Conservation (phyloP, 768 basidiomycete genomes). For the Lentinula sp. region DNA sequence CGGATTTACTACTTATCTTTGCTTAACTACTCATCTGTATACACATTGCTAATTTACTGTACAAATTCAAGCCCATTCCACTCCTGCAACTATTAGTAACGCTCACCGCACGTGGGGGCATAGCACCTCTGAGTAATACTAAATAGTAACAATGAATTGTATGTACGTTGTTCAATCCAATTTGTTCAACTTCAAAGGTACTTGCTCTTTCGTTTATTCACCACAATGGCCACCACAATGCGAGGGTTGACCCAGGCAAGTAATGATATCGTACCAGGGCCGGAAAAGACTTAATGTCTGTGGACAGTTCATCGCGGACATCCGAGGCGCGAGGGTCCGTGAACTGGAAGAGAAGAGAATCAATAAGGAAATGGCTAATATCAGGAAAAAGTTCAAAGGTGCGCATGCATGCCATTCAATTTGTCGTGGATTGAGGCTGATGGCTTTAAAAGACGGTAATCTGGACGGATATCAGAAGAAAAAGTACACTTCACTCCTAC, state of each 20-base stretch:
- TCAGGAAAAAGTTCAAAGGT: conserved; percentile 99
- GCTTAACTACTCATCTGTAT: background rate
- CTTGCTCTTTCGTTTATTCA: background rate
- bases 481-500: conserved; percentile 48
- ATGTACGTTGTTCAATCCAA: background rate
- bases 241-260: conserved; percentile 81
- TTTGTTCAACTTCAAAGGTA: background rate
- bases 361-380: conserved; percentile 99
- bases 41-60: background rate
- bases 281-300: conserved; percentile 8
- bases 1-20: background rate
- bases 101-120: background rate
- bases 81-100: background rate
- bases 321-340: conserved; percentile 92
- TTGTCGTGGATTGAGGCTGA: background rate
- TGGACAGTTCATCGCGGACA: conserved; percentile 93
- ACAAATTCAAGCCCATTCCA: background rate
- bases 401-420: conserved; percentile 5
- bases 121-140: background rate
- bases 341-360: conserved; percentile 98
- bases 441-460: conserved; percentile 59
- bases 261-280: background rate
- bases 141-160: background rate
- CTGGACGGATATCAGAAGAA: conserved; percentile 90
- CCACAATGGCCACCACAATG: conserved; percentile 83